Conservation (phyloP, 352 stramenopile species). For the Pythium dissimile region DNA sequence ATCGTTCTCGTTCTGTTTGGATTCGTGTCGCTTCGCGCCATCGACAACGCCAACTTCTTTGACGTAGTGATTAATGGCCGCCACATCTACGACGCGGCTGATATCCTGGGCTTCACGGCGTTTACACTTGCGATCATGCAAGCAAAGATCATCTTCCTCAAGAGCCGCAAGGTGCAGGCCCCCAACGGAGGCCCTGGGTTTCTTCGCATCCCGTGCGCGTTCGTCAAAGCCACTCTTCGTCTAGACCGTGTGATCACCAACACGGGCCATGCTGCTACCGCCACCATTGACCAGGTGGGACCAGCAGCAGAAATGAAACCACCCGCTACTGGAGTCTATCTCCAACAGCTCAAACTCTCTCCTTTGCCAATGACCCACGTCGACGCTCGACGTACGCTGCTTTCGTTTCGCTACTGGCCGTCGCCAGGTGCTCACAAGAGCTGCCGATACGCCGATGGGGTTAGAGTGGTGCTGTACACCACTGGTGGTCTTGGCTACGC, state of each 20-base stretch:
- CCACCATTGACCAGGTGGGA: background rate
- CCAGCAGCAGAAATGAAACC: background rate
- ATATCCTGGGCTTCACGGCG: constrained; percentile 1
- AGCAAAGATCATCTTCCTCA: background rate
- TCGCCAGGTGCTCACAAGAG: background rate
- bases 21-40: background rate
- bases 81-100: background rate
- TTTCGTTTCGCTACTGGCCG: background rate
- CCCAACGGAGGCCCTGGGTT: background rate
- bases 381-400: background rate
- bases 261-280: too few relatives aligned
- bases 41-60: background rate
- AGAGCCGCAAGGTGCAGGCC: background rate
- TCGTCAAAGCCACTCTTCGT: background rate
- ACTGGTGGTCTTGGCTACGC: background rate
- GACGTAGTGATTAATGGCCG: background rate
- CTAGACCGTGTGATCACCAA: background rate
- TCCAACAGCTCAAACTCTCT: background rate
- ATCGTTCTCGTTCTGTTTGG: background rate
- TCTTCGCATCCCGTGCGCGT: background rate
- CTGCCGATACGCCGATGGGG: too few relatives aligned
- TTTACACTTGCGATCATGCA: background rate
- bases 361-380: background rate
- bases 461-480: too few relatives aligned
- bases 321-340: background rate